Conservation (phyloP, 495 filamentous ascomycete species). For the Hypoxylon intermedium region DNA sequence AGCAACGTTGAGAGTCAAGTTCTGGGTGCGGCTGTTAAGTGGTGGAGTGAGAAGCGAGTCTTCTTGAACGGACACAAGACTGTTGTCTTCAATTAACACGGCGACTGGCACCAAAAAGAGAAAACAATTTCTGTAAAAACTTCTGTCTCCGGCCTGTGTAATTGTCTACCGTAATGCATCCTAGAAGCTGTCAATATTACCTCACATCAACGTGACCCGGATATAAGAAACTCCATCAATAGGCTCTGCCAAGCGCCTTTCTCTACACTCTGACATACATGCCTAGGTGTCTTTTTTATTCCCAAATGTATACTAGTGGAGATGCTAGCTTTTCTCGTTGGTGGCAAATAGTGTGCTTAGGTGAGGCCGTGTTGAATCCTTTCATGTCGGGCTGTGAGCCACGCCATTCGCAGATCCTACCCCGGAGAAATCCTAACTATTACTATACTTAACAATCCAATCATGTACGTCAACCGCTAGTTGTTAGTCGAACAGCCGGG, state of each 20-base stretch:
- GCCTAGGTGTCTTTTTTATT: too few species aligned
- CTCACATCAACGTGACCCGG: conserved; percentile 14
- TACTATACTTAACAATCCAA: conserved; percentile 25
- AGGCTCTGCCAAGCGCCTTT: not conserved
- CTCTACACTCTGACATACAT: too few species aligned
- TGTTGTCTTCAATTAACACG: conserved; percentile 65
- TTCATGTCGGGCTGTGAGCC: conserved; percentile 19
- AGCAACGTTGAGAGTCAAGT: conserved; percentile 79
- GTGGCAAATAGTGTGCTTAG: conserved; percentile 20
- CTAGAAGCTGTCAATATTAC: too few species aligned
- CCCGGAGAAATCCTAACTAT: conserved; percentile 24
- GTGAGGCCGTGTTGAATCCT: not conserved
- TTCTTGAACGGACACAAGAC: conserved; percentile 77
- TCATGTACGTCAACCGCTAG: conserved; percentile 27
- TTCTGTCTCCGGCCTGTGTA: not conserved
- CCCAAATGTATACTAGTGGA: not conserved
- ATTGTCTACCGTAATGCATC: too few species aligned
- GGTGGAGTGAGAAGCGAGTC: conserved; percentile 72
- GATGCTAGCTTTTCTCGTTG: not conserved
- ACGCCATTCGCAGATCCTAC: conserved; percentile 28
- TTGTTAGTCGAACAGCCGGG: not conserved
- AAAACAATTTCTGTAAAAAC: not conserved
- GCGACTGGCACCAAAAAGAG: not conserved
- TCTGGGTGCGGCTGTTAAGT: conserved; percentile 74
- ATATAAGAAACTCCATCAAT: conserved; percentile 15